Conservation (phyloP, 2,329 filamentous ascomycete species). For the Penicillium sp. region DNA sequence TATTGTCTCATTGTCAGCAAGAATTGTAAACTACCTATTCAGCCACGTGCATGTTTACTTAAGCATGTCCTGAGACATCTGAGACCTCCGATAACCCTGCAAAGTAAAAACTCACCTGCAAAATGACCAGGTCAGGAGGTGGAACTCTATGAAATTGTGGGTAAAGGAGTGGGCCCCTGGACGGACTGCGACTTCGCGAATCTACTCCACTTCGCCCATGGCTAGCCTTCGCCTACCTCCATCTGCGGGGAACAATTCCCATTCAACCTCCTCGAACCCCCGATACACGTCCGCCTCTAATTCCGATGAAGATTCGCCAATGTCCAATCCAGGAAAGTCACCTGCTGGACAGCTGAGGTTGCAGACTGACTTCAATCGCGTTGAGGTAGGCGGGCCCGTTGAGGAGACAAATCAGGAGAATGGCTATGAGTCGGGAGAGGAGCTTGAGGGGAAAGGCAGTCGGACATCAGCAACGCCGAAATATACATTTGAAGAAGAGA, state of each 20-base stretch:
- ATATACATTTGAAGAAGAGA: constrained; percentile 62
- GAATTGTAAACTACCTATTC: not conserved
- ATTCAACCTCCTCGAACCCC: constrained; percentile 24
- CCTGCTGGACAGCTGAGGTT: constrained; percentile 25
- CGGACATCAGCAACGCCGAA: constrained; percentile 24
- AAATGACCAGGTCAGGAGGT: not conserved
- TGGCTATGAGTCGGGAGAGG: constrained; percentile 27
- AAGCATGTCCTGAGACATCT: constrained; percentile 2
- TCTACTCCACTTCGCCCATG: constrained; percentile 15
- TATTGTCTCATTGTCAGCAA: no score
- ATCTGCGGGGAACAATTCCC: constrained; percentile 24
- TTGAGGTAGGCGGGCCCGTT: constrained; percentile 15
- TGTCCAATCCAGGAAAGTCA: constrained; percentile 14
- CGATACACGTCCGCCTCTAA: constrained; percentile 36
- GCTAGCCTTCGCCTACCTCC: constrained; percentile 22
- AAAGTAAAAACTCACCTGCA: constrained; percentile 4
- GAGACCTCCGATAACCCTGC: no score
- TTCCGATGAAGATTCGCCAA: constrained; percentile 24
- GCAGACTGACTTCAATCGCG: constrained; percentile 31
- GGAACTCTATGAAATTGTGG: not conserved
- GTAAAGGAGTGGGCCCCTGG: not conserved
- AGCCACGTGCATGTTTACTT: constrained; percentile 14
- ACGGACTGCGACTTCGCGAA: not conserved
- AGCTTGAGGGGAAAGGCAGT: constrained; percentile 15
- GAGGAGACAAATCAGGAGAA: constrained; percentile 25